phyloP scores from a whole-genome alignment of 176 grass and related monocot species.

The Oryza brachyantha region DNA sequence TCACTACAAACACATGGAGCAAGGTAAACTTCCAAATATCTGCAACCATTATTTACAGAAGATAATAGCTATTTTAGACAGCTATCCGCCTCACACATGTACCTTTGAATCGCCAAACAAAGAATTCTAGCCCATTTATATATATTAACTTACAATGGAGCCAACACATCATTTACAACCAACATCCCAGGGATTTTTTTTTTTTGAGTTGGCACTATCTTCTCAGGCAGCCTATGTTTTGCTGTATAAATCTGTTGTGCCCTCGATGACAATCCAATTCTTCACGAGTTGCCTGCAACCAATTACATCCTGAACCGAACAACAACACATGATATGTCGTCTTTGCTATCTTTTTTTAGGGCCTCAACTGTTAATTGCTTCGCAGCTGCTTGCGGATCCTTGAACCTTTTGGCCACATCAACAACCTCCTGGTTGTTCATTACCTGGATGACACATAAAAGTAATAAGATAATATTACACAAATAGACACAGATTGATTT shows the following conservation, averaged over 20 bases:
- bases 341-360: slow-evolving; percentile 71
- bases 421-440: slow-evolving; percentile 67
- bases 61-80: slow-evolving; percentile 21
- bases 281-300: neutral
- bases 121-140: slow-evolving; percentile 41
- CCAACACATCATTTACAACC: slow-evolving; percentile 42
- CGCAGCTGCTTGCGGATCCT: slow-evolving; percentile 69
- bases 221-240: slow-evolving; percentile 23
- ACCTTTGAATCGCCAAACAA: slow-evolving; percentile 39
- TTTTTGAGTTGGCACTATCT: slow-evolving; percentile 23
- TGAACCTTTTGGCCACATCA: slow-evolving; percentile 65
- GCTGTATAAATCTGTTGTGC: neutral
- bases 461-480: slow-evolving; percentile 18
- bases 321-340: slow-evolving; percentile 86
- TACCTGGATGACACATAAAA: slow-evolving; percentile 46
- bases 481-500: slow-evolving; percentile 8
- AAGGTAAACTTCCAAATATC: slow-evolving; percentile 25
- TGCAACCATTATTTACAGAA: slow-evolving; percentile 53
- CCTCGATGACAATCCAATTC: slow-evolving; percentile 9
- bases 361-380: slow-evolving; percentile 61
- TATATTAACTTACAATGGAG: slow-evolving; percentile 41
- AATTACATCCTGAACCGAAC: slow-evolving; percentile 66
- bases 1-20: slow-evolving; percentile 6
- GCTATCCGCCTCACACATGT: slow-evolving; percentile 20
- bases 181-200: slow-evolving; percentile 19